These are phyloP conservation scores for Hamamelis virginiana DNA, from an alignment of 164 flowering plant genomes.

Conservation along the genomic window DNA sequence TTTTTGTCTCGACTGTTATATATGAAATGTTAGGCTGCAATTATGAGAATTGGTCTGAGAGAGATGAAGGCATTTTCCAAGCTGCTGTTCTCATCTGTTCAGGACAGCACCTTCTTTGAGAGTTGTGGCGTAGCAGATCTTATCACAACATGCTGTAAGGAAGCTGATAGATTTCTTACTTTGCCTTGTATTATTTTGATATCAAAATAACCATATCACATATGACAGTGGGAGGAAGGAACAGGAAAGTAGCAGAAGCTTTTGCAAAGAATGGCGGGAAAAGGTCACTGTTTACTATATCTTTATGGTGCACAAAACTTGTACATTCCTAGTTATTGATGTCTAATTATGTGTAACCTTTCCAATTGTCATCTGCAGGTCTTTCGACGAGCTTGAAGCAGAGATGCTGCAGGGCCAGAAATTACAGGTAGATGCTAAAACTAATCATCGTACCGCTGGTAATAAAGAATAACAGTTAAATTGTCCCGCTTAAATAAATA, in stretches of 20 bases:
- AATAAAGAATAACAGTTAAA: too few relatives aligned
- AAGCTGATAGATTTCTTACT: conserved; percentile 10
- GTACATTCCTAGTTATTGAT: not conserved
- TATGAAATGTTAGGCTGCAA: conserved; percentile 81
- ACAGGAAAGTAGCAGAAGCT: conserved; percentile 94
- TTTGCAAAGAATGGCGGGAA: conserved; percentile 85
- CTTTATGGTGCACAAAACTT: not conserved
- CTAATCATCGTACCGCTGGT: not conserved
- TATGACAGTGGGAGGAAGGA: conserved; percentile 94
- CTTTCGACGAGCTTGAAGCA: conserved; percentile 95
- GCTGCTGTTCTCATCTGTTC: conserved; percentile 78
- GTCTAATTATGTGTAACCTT: not conserved
- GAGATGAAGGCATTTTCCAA: conserved; percentile 96
- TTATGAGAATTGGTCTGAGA: conserved; percentile 91
- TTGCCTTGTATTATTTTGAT: not conserved
- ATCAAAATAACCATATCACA: not conserved
- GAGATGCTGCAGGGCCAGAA: conserved; percentile 95
- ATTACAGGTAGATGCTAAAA: conserved; percentile 70
- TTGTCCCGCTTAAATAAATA: not conserved
- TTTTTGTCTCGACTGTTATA: not conserved
- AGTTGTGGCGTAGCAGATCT: conserved; percentile 99
- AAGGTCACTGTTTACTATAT: conserved; percentile 40
- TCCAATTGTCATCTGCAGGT: conserved; percentile 38
- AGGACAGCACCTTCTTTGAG: conserved; percentile 89
- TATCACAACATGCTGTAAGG: conserved; percentile 91